Conservation (phyloP, 1,139 yeast species). For the Arxiozyma slooffiae region DNA sequence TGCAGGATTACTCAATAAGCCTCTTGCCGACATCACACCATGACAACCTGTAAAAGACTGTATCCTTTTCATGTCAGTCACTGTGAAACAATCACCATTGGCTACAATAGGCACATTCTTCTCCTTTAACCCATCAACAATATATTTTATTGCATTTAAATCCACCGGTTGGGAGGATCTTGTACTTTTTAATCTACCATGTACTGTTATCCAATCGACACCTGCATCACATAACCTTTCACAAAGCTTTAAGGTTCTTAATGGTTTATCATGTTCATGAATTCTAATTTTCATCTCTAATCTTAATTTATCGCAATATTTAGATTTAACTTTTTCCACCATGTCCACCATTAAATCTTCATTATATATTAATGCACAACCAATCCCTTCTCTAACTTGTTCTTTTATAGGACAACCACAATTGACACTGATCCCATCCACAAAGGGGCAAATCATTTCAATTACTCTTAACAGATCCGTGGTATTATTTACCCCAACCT, state of each 20-base stretch:
- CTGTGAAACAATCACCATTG: conserved; percentile 81
- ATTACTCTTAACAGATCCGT: conserved; percentile 77
- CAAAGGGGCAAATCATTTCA: conserved; percentile 79
- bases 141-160: conserved; percentile 64
- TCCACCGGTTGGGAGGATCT: conserved; percentile 78
- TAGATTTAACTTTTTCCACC: conserved; percentile 73
- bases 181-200: conserved; percentile 80
- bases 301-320: conserved; percentile 58
- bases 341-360: conserved; percentile 72
- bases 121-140: conserved; percentile 39
- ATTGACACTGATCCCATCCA: conserved; percentile 89
- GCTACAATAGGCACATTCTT: conserved; percentile 70
- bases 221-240: conserved; percentile 72
- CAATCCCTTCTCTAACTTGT: conserved; percentile 91
- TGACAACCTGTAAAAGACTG: conserved; percentile 63
- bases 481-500: conserved; percentile 84
- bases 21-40: conserved; percentile 95
- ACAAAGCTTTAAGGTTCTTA: conserved; percentile 66
- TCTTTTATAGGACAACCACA: conserved; percentile 97
- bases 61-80: conserved; percentile 54
- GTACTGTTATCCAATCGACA: conserved; percentile 88
- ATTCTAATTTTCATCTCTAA: conserved; percentile 88
- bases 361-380: conserved; percentile 86
- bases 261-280: conserved; percentile 48
- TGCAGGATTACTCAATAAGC: conserved; percentile 78